Evolutionary conservation across 2,329 filamentous ascomycete genomes (phyloP).

Genomic region (Cyphellophora attinorum): DNA sequence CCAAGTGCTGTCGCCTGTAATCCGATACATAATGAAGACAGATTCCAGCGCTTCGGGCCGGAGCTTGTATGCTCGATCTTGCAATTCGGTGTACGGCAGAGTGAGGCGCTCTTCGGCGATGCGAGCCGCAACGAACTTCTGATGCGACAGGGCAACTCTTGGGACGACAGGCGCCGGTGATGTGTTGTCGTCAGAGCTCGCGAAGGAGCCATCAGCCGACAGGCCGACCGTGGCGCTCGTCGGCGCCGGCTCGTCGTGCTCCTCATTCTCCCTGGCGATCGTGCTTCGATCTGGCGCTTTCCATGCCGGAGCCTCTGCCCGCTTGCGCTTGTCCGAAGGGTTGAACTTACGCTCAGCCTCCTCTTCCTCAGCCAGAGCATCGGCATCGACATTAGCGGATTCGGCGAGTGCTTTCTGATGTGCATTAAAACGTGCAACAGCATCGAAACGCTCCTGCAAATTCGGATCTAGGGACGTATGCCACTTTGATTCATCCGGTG

Average conservation of each 20-base stretch:
- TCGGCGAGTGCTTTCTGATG: constrained; percentile 8
- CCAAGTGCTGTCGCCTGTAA: constrained; percentile 58
- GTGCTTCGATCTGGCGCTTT: not conserved
- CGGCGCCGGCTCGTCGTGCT: not conserved
- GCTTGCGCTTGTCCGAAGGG: not conserved
- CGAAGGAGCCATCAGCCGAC: not conserved
- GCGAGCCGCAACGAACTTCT: constrained; percentile 27
- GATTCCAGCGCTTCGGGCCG: constrained; percentile 70
- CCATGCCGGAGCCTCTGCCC: not conserved
- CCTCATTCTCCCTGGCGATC: not conserved
- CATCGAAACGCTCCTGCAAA: constrained; percentile 13
- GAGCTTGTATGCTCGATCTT: constrained; percentile 29
- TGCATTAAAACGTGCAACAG: constrained; percentile 14
- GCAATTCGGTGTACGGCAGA: constrained; percentile 30
- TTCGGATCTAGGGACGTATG: constrained; percentile 31
- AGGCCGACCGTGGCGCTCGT: not conserved
- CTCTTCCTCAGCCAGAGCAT: not conserved
- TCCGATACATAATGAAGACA: constrained; percentile 67
- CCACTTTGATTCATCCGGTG: constrained; percentile 46
- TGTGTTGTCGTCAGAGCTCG: not conserved
- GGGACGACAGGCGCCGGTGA: constrained; percentile 7
- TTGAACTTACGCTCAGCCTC: not conserved
- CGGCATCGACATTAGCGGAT: not conserved
- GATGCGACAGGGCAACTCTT: constrained; percentile 24
- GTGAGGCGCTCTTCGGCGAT: constrained; percentile 35